Evolutionary conservation across 768 basidiomycete genomes (phyloP), one percentile per base, ranked within the genome.

Genomic region (Boletus subparvulus): DNA sequence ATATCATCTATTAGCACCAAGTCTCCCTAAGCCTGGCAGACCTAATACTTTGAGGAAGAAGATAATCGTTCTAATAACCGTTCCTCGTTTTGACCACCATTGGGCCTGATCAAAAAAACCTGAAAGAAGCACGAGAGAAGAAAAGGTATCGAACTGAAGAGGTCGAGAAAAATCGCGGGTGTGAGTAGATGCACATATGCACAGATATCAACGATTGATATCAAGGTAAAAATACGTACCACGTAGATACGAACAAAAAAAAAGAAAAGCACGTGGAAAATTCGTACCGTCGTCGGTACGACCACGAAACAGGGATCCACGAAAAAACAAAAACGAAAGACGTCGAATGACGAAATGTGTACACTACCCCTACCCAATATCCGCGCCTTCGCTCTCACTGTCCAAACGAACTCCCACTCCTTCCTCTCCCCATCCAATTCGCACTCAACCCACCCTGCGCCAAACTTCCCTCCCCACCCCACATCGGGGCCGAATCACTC

Each of bases 391-490:
- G 10, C 33, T 24, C 24, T 71, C 47, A 71, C 49, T 62, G 70
- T 43, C 68, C 68, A 49, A 59, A 66, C 36, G 66, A 69, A 19
- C 57, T 58, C 24, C 68, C 69, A 3, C 59, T 65, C 45, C 69
- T 63, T 13, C 70, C 70, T 24, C 69, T 51, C 2, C 65, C 63
- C 3, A 26, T 59, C 69, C 69, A 70, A 28, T 68, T 72, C 2
- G 70, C 69, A 28, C 64, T 70, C 58, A 70, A 47, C 41, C 66
- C 69, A 10, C 60, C 55, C 10, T 60, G 60, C 54, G 40, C 53
- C 59, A 61, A 28, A 26, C 61, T 16, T 33, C 56, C 49, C 24
- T 69, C 50, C 32, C 57, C 56, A 58, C 65, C 59, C 61, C 60
- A 64, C 59, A 61, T 69, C 14, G 63, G 62, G 8, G 62, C 60